phyloP scores from a whole-genome alignment of 768 basidiomycete genomes.

The Hericium coralloides region DNA sequence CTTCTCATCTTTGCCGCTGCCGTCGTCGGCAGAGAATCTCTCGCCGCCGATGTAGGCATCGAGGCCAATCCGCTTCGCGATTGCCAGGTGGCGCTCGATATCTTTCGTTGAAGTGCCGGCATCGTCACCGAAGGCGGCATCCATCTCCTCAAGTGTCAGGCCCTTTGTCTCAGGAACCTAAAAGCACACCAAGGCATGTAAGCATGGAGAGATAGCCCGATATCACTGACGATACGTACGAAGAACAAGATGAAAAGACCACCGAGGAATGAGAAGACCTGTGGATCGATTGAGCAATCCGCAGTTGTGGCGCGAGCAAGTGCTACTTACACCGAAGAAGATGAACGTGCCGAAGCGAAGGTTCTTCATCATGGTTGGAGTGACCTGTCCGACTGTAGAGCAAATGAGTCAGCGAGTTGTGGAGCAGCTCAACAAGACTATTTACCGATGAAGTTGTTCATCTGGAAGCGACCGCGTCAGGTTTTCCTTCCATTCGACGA shows the following conservation, averaged over 20 bases:
- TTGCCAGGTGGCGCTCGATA: conserved; percentile 35
- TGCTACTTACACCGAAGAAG: conserved; percentile 54
- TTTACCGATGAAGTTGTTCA: conserved; percentile 69
- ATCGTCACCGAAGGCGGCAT: conserved; percentile 60
- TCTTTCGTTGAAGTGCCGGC: conserved; percentile 49
- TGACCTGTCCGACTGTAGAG: conserved; percentile 46
- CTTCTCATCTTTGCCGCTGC: background rate
- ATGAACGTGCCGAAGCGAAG: conserved; percentile 66
- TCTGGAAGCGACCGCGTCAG: conserved; percentile 27
- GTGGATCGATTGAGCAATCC: background rate
- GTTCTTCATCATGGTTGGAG: conserved; percentile 61
- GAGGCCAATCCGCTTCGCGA: conserved; percentile 59
- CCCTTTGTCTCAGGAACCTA: conserved; percentile 70
- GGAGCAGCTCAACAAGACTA: background rate
- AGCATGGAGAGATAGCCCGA: background rate
- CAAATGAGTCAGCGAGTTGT: background rate
- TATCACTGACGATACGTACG: conserved; percentile 30
- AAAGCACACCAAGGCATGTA: background rate
- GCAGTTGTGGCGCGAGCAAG: background rate
- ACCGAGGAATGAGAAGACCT: conserved; percentile 60
- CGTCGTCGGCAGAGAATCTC: conserved; percentile 8
- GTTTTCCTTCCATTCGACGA: background rate
- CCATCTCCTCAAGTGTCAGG: conserved; percentile 70
- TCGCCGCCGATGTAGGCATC: conserved; percentile 20
- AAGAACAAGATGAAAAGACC: conserved; percentile 58